phyloP scores from a whole-genome alignment of 495 filamentous ascomycete species.

The Neurospora intermedia region DNA sequence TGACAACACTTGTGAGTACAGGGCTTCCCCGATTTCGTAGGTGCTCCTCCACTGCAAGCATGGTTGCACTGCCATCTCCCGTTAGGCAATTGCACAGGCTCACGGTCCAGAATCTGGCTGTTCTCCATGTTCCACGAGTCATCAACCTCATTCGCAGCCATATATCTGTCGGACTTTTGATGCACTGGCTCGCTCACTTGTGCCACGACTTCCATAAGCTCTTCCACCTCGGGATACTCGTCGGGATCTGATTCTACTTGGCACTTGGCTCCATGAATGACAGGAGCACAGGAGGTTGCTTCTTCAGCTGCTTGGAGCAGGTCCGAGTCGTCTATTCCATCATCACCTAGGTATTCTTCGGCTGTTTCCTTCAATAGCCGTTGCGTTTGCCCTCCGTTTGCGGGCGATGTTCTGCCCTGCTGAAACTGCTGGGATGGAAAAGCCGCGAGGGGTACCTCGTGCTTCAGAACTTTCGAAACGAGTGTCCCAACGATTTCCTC shows the following conservation, averaged over 20 bases:
- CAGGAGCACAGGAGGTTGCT: neutral
- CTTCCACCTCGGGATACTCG: constrained; percentile 21
- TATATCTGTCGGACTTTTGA: constrained; percentile 32
- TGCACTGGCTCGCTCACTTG: neutral
- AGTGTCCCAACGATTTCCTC: constrained; percentile 85
- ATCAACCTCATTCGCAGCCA: constrained; percentile 10
- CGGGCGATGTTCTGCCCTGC: neutral
- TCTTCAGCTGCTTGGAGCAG: constrained; percentile 16
- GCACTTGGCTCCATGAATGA: neutral
- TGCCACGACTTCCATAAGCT: constrained; percentile 9
- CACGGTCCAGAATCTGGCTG: constrained; percentile 16
- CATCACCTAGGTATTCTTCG: constrained; percentile 11
- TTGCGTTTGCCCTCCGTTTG: neutral
- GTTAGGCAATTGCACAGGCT: constrained; percentile 54
- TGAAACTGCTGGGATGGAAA: constrained; percentile 32
- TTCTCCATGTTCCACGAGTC: constrained; percentile 9
- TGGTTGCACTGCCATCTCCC: constrained; percentile 89
- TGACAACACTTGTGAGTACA: constrained; percentile 69
- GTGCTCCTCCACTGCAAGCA: constrained; percentile 55
- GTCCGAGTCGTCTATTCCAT: constrained; percentile 14
- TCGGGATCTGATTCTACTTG: constrained; percentile 9
- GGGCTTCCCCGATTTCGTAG: constrained; percentile 42
- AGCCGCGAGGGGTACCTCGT: constrained; percentile 43
- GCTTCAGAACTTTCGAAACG: constrained; percentile 49
- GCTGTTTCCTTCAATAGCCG: neutral